Base-by-base conservation (phyloP, 108 stramenopile genomes). In the Bacterosira constricta region DNA sequence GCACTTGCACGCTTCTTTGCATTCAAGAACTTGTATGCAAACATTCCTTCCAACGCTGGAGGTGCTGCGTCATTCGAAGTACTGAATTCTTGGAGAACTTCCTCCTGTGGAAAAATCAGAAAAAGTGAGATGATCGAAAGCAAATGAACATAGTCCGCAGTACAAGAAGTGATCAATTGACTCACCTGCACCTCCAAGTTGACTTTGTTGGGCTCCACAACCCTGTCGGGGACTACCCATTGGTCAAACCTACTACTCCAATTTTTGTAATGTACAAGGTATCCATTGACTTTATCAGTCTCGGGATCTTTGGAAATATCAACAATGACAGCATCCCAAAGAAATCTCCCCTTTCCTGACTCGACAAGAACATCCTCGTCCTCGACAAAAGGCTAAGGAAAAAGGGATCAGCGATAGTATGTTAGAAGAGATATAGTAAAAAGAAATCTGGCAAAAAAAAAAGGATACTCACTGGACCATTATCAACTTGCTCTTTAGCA, bases 241-340 rank as follows among this genome's bases (percentile, higher is more conserved):
- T 93, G 89, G 63, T 89, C 89, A 69, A 86, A 96, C 18, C 92
- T 76, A 54, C 76, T 84, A 47, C 89, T 89, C 94, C 94, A 96
- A 38, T 83, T 81, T 47, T 82, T 85, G 77, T 89, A 96, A 32
- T 80, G 86, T 5, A 96, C 89, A 20, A 85, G 63, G 63, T 93
- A 92, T 30, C 83, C 75, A 58, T 75, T 81, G 18, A 85, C 85
- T 51, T 79, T 74, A 5, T 46, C 63, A 4, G 69, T 84, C 13
- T 51, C 63, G 9, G 77, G 62, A 34, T 68, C 65, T 70, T 68
- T 85, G 11, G 83, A 73, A 30, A 90, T 80, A 26, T 69, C 90
- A 10, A 84, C 51, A 20, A 94, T 57, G 6, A 62, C 69, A 32
- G 90, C 88, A 75, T 91, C 86, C 90, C 92, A 93, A 15, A 91